Percentiles rank a stretch among this genome's conserved stretches.
phyloP scores from a whole-genome alignment of 129 eudicot genomes.

The Tagetes patula region DNA sequence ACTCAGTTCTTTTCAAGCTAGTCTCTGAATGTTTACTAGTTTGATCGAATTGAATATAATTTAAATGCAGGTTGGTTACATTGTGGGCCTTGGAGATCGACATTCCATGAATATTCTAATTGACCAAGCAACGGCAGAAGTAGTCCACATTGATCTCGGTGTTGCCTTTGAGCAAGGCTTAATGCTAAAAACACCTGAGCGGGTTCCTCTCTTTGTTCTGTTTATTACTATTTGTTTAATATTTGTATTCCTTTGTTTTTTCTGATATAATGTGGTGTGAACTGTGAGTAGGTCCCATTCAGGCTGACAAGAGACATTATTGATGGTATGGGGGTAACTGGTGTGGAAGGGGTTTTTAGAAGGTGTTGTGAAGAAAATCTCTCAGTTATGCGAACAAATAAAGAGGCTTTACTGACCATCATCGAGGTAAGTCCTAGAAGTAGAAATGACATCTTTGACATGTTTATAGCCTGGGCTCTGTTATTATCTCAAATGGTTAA shows the following conservation, averaged over 20 bases:
- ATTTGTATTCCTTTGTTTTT: not conserved
- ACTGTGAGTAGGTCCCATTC: constrained; percentile 67
- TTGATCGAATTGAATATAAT: not conserved
- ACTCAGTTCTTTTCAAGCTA: not conserved
- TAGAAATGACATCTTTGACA: not conserved
- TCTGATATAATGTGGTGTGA: not conserved
- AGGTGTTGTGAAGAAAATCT: constrained; percentile 96
- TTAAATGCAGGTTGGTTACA: constrained; percentile 81
- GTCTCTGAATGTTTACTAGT: not conserved
- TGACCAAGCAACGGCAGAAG: constrained; percentile 96
- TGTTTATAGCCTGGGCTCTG: not conserved
- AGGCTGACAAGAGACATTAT: constrained; percentile 92
- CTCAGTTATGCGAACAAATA: constrained; percentile 88
- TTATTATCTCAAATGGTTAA: not conserved
- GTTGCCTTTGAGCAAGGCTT: constrained; percentile 98
- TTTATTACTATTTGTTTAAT: not conserved
- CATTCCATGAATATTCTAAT: constrained; percentile 91
- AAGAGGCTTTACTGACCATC: constrained; percentile 91
- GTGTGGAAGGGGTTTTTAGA: constrained; percentile 97
- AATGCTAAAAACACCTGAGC: constrained; percentile 98
- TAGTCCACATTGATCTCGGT: constrained; percentile 96
- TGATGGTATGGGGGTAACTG: constrained; percentile 98
- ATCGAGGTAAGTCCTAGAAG: constrained; percentile 54
- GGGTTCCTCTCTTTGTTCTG: constrained; percentile 49
- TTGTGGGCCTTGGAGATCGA: constrained; percentile 97